phyloP scores from a whole-genome alignment of 2,329 filamentous ascomycete species.

The Claviceps digitariae region DNA sequence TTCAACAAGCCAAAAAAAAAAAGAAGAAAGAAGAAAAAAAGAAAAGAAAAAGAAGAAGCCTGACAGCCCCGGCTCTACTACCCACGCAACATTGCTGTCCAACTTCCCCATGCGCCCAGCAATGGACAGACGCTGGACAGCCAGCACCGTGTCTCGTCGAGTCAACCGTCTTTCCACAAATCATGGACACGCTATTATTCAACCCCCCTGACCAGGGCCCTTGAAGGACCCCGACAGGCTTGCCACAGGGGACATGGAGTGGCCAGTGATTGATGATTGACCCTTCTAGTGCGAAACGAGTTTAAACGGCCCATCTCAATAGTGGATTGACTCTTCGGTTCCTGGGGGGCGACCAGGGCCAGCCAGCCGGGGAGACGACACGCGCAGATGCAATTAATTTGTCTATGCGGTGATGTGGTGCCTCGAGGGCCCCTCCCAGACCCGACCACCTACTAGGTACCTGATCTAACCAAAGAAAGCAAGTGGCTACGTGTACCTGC shows the following conservation, averaged over 20 bases:
- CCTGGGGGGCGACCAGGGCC: not conserved
- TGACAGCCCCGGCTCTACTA: too few species aligned
- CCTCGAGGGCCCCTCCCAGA: not conserved
- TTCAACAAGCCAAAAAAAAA: not conserved
- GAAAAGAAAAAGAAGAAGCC: too few species aligned
- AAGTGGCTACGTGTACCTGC: too few species aligned
- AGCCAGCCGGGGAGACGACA: not conserved
- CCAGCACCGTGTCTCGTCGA: not conserved
- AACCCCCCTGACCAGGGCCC: conserved; percentile 1
- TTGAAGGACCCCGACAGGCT: not conserved
- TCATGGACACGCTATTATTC: conserved; percentile 3
- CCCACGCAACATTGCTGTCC: not conserved
- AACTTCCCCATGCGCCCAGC: not conserved
- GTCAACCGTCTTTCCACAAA: conserved; percentile 3
- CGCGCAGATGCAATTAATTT: not conserved
- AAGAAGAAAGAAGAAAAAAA: not conserved
- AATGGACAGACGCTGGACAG: too few species aligned
- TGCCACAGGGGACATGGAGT: conserved; percentile 4
- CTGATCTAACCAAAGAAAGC: too few species aligned
- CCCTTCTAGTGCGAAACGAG: conserved; percentile 4
- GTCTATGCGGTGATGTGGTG: too few species aligned
- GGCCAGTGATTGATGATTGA: conserved; percentile 3
- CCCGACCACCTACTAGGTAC: too few species aligned
- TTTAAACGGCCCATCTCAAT: not conserved
- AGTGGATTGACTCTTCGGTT: not conserved